phyloP scores from a whole-genome alignment of 768 basidiomycete species.

The Sistotremastrum niveocremeum region DNA sequence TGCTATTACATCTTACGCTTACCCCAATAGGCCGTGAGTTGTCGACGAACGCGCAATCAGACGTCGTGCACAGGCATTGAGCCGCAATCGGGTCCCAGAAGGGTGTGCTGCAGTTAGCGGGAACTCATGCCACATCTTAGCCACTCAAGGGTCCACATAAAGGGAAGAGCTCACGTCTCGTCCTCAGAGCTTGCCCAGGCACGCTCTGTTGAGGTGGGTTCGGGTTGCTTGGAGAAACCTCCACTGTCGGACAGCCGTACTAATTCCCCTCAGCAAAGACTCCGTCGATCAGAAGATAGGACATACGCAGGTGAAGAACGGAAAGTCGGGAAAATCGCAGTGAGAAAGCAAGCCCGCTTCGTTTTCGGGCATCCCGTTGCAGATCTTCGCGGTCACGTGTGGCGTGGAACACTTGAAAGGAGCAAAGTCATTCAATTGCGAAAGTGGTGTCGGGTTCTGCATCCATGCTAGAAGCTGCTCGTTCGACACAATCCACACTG shows the following conservation, averaged over 20 bases:
- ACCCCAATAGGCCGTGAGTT: slow-evolving; percentile 52
- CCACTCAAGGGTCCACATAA: not conserved
- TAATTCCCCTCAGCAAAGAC: slow-evolving; percentile 14
- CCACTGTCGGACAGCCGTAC: slow-evolving; percentile 58
- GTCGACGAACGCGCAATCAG: slow-evolving; percentile 49
- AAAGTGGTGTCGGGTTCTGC: slow-evolving; percentile 47
- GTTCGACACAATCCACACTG: slow-evolving; percentile 64
- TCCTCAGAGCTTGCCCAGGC: slow-evolving; percentile 25
- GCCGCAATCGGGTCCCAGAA: slow-evolving; percentile 71
- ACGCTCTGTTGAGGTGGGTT: slow-evolving; percentile 46
- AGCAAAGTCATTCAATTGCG: slow-evolving; percentile 37
- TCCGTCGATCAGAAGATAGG: not conserved
- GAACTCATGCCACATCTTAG: slow-evolving; percentile 27
- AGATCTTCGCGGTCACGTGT: slow-evolving; percentile 44
- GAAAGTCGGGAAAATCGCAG: slow-evolving; percentile 61
- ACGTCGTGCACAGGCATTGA: slow-evolving; percentile 46
- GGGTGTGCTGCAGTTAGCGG: slow-evolving; percentile 58
- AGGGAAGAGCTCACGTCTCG: too few species aligned
- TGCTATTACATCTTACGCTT: slow-evolving; percentile 10
- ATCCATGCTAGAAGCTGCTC: slow-evolving; percentile 67
- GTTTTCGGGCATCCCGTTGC: slow-evolving; percentile 64
- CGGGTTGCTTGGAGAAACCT: slow-evolving; percentile 45
- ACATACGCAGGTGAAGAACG: slow-evolving; percentile 67
- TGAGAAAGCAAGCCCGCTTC: slow-evolving; percentile 45
- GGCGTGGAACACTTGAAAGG: slow-evolving; percentile 56